A percentile compares a stretch with the other conserved stretches of the same genome.
Evolutionary conservation across 208 protist genomes (phyloP).

Genomic region (Crithidia brevicula): DNA sequence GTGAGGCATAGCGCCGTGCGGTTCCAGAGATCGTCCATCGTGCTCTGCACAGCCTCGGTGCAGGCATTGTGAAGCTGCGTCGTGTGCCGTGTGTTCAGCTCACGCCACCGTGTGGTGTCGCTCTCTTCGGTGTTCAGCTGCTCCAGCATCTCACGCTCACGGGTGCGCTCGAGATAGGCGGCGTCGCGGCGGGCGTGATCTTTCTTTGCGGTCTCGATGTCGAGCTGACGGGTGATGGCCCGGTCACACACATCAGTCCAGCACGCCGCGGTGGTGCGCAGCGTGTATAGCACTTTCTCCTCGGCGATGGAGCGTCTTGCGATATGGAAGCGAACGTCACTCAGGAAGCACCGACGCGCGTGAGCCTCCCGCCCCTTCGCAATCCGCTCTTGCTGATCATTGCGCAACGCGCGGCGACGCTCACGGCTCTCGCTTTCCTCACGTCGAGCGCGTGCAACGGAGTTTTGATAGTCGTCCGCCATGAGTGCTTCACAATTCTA

Average conservation of each 20-base stretch:
- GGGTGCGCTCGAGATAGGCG: constrained; percentile 48
- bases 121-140: constrained; percentile 48
- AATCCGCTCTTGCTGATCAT: constrained; percentile 47
- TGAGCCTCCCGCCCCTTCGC: constrained; percentile 19
- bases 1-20: constrained; percentile 39
- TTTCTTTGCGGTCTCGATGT: constrained; percentile 48
- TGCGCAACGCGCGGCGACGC: constrained; percentile 41
- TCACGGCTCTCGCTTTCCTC: constrained; percentile 46
- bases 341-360: constrained; percentile 27
- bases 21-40: constrained; percentile 39
- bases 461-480: constrained; percentile 34
- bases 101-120: constrained; percentile 61
- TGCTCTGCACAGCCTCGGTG: constrained; percentile 32
- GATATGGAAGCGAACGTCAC: constrained; percentile 32
- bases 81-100: constrained; percentile 33
- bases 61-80: constrained; percentile 22
- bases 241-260: constrained; percentile 79
- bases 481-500: constrained; percentile 3
- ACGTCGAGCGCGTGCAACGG: constrained; percentile 31
- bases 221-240: constrained; percentile 57
- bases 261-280: constrained; percentile 63
- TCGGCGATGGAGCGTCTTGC: constrained; percentile 46
- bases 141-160: constrained; percentile 53
- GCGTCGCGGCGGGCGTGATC: constrained; percentile 42
- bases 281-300: constrained; percentile 48